phyloP scores from a whole-genome alignment of 345 rosid species.

The Eucalyptus globulus region DNA sequence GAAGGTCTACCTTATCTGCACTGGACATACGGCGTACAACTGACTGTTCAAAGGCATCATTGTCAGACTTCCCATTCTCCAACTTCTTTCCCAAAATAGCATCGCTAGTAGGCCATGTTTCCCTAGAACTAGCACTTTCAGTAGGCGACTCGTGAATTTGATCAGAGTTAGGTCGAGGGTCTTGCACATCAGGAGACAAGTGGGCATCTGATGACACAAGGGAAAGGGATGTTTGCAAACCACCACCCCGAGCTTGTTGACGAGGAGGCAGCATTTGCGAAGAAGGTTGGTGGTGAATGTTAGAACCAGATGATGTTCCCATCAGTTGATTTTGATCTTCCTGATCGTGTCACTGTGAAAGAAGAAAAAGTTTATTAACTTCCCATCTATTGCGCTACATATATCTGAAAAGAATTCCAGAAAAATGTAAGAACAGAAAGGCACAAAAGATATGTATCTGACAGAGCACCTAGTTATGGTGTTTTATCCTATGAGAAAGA shows the following conservation, averaged over 20 bases:
- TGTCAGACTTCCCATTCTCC: conserved; percentile 59
- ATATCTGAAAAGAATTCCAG: not conserved
- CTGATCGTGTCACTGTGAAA: not conserved
- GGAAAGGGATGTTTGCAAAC: conserved; percentile 51
- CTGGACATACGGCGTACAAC: conserved; percentile 51
- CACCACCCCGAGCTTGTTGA: conserved; percentile 59
- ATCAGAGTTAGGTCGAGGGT: conserved; percentile 62
- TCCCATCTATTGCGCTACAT: not conserved
- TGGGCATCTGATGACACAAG: conserved; percentile 59
- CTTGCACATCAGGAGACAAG: conserved; percentile 46
- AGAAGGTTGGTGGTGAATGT: conserved; percentile 48
- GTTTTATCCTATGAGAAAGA: not conserved
- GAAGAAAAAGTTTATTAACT: not conserved
- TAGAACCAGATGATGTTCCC: conserved; percentile 93
- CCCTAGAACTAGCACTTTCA: conserved; percentile 94
- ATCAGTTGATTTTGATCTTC: conserved; percentile 14
- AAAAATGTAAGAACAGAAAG: not conserved
- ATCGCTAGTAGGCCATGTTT: conserved; percentile 86
- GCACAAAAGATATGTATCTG: not conserved
- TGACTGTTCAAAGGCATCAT: conserved; percentile 56
- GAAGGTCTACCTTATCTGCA: conserved; percentile 66
- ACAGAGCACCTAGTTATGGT: not conserved
- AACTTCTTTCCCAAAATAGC: conserved; percentile 46
- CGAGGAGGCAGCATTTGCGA: conserved; percentile 85
- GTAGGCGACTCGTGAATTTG: conserved; percentile 84